phyloP scores from a whole-genome alignment of 768 basidiomycete genomes.

The Collybia nuda region DNA sequence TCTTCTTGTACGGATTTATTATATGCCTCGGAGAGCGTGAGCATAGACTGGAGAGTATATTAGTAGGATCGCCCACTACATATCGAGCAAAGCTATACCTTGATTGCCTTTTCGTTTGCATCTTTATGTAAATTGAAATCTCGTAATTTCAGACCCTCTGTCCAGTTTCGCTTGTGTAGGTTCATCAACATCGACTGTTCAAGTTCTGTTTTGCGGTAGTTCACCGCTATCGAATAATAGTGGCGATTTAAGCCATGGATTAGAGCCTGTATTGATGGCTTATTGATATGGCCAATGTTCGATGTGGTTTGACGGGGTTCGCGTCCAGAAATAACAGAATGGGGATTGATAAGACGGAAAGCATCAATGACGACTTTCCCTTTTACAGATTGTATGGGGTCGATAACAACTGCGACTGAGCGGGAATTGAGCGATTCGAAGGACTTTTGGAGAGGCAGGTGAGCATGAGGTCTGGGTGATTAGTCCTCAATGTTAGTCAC shows the following conservation, averaged over 20 bases:
- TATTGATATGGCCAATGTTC: constrained; percentile 98
- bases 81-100: constrained; percentile 51
- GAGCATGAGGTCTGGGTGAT: constrained; percentile 1
- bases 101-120: constrained; percentile 89
- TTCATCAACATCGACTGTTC: constrained; percentile 99
- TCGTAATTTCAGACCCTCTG: constrained; percentile 88
- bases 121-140: constrained; percentile 91
- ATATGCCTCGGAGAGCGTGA: constrained; percentile 88
- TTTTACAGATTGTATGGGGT: constrained; percentile 98
- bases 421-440: constrained; percentile 93
- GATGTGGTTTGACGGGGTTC: constrained; percentile 97
- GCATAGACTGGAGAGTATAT: constrained; percentile 71
- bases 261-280: constrained; percentile 97
- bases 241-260: constrained; percentile 98
- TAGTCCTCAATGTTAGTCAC: constrained; percentile 34
- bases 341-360: constrained; percentile 94
- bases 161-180: constrained; percentile 98
- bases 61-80: constrained; percentile 3
- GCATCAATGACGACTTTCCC: constrained; percentile 99
- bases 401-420: constrained; percentile 95
- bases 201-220: constrained; percentile 97
- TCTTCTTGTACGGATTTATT: constrained; percentile 99
- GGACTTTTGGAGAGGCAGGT: constrained; percentile 53
- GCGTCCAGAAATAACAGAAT: constrained; percentile 84
- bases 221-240: constrained; percentile 97